A percentile compares a stretch with the other conserved stretches of the same genome.
Evolutionary conservation across 495 filamentous ascomycete species (phyloP).

Genomic region (Pyrenula massariospora): DNA sequence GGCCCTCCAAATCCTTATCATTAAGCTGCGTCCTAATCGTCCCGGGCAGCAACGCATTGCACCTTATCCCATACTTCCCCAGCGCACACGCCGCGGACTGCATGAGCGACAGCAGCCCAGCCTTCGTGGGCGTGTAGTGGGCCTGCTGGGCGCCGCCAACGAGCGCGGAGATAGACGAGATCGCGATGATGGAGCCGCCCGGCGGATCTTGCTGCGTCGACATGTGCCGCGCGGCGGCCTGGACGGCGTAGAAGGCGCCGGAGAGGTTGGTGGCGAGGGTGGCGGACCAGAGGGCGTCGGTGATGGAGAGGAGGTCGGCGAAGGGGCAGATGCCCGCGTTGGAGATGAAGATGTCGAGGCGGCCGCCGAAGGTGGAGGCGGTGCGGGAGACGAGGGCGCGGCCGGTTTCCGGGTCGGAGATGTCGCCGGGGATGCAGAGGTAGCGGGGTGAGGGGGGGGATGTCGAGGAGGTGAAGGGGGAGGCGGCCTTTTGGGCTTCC

Average conservation of each 20-base stretch:
- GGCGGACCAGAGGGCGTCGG: conserved; percentile 45
- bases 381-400: conserved; percentile 41
- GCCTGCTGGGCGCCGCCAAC: conserved; percentile 72
- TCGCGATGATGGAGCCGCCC: conserved; percentile 73
- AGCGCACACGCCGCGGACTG: conserved; percentile 72
- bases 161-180: conserved; percentile 73
- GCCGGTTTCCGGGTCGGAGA: conserved; percentile 53
- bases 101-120: conserved; percentile 72
- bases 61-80: conserved; percentile 64
- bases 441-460: conserved; percentile 14
- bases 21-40: conserved; percentile 82
- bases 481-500: conserved; percentile 22
- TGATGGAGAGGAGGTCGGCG: conserved; percentile 62
- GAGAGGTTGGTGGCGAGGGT: conserved; percentile 71
- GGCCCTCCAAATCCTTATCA: conserved; percentile 55
- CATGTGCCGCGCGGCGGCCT: conserved; percentile 78
- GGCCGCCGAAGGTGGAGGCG: conserved; percentile 38
- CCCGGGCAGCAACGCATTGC: conserved; percentile 77
- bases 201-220: conserved; percentile 38
- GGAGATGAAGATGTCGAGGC: conserved; percentile 71
- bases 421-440: conserved; percentile 52
- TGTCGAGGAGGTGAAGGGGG: not conserved
- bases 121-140: conserved; percentile 90
- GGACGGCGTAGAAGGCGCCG: conserved; percentile 75
- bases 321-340: conserved; percentile 85